phyloP scores from a whole-genome alignment of 2,329 filamentous ascomycete genomes.

The Rutstroemia sp. region DNA sequence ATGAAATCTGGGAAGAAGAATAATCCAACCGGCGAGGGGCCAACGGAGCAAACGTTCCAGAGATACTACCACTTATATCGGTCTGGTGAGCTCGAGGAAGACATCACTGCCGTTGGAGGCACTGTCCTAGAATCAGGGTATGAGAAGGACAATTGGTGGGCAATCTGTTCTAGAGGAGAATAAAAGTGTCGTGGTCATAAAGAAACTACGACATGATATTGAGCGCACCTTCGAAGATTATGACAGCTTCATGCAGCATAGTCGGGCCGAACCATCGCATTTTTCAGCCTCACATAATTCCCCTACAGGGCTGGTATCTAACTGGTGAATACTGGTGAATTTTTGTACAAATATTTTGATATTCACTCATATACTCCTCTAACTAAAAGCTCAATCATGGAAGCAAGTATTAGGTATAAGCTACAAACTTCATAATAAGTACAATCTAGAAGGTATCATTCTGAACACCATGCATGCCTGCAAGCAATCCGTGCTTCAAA shows the following conservation, averaged over 20 bases:
- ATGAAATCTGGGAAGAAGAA: constrained; percentile 39
- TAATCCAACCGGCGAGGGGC: constrained; percentile 24
- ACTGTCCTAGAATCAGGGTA: constrained; percentile 74
- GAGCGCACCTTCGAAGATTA: too few species aligned
- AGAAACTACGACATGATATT: neutral
- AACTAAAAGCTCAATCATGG: neutral
- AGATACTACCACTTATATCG: constrained; percentile 93
- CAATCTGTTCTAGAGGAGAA: constrained; percentile 39
- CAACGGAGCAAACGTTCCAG: constrained; percentile 50
- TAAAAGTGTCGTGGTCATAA: neutral
- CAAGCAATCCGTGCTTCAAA: constrained; percentile 12
- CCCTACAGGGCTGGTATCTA: too few species aligned
- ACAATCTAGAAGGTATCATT: constrained; percentile 20
- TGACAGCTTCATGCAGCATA: too few species aligned
- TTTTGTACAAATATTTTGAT: too few species aligned
- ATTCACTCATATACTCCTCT: too few species aligned
- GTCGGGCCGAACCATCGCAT: too few species aligned
- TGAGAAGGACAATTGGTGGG: constrained; percentile 99
- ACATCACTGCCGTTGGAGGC: constrained; percentile 69
- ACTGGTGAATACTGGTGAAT: too few species aligned
- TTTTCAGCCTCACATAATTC: too few species aligned
- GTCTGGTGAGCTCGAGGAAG: constrained; percentile 76
- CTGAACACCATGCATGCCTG: constrained; percentile 11
- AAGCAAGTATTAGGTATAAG: constrained; percentile 1
- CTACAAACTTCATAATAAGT: constrained; percentile 13